Conservation (phyloP, 495 filamentous ascomycete species). For the Penicillium taxi region DNA sequence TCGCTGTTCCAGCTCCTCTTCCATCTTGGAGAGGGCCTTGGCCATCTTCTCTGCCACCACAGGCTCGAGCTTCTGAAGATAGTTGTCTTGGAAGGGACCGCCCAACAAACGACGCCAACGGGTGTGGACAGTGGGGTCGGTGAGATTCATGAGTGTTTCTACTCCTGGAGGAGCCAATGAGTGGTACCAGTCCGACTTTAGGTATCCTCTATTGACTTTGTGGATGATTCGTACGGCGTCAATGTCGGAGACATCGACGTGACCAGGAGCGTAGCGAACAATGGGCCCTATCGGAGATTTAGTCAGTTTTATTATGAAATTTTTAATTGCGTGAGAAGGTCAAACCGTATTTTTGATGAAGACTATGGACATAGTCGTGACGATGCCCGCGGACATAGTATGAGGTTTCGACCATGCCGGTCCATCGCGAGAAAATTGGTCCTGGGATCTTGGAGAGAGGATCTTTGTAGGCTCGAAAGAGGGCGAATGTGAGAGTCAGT, state of each 20-base stretch:
- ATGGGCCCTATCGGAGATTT: constrained; percentile 25
- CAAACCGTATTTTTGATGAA: constrained; percentile 38
- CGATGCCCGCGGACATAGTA: constrained; percentile 23
- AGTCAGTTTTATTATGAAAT: constrained; percentile 5
- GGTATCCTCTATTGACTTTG: constrained; percentile 22
- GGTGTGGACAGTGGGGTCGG: constrained; percentile 24
- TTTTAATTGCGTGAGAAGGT: not conserved
- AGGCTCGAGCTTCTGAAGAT: constrained; percentile 19
- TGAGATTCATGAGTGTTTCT: constrained; percentile 28
- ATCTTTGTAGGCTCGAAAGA: no score
- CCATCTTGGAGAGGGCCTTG: constrained; percentile 27
- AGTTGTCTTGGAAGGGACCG: constrained; percentile 32
- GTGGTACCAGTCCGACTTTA: constrained; percentile 19
- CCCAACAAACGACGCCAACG: constrained; percentile 28
- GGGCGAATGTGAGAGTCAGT: no score
- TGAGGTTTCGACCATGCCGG: constrained; percentile 22
- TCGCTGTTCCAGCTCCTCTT: constrained; percentile 21
- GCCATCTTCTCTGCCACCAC: constrained; percentile 20
- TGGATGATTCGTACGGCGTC: constrained; percentile 33
- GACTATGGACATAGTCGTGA: constrained; percentile 31
- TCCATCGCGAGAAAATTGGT: constrained; percentile 29
- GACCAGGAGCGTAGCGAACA: constrained; percentile 31
- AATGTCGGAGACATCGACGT: constrained; percentile 34
- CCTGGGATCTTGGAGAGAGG: constrained; percentile 16
- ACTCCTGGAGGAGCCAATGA: constrained; percentile 6